These are phyloP conservation scores for Russula griseocarnosa DNA, from an alignment of 768 basidiomycete genomes.

Conservation along the genomic window DNA sequence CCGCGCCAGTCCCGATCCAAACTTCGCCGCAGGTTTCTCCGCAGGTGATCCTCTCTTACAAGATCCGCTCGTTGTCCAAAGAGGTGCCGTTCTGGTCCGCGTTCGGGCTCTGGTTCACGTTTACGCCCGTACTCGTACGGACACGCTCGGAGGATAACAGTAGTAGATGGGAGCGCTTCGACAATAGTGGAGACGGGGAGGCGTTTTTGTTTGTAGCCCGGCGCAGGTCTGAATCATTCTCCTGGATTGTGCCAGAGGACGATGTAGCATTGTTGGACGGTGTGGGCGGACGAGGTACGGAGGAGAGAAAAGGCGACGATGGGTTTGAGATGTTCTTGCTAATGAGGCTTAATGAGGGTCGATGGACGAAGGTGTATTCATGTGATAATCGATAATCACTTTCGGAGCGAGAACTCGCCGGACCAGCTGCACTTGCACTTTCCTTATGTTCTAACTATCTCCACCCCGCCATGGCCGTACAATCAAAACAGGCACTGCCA, in stretches of 20 bases:
- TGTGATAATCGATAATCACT: not conserved
- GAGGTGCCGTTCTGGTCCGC: conserved; percentile 76
- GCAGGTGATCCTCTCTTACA: conserved; percentile 67
- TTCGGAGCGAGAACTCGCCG: not conserved
- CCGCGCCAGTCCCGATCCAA: conserved; percentile 32
- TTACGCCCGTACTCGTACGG: conserved; percentile 48
- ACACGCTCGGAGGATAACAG: conserved; percentile 18
- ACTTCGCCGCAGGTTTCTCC: conserved; percentile 4
- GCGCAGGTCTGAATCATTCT: conserved; percentile 54
- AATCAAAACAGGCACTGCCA: conserved; percentile 45
- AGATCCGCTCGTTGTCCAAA: conserved; percentile 65
- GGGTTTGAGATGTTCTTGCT: conserved; percentile 66
- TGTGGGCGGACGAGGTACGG: conserved; percentile 47
- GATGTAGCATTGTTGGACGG: conserved; percentile 59
- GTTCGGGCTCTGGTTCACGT: conserved; percentile 76
- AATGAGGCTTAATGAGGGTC: conserved; percentile 40
- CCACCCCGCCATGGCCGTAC: conserved; percentile 35
- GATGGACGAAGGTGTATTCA: conserved; percentile 33
- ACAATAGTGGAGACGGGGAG: conserved; percentile 27
- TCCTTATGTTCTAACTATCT: conserved; percentile 3
- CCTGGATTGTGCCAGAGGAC: conserved; percentile 48
- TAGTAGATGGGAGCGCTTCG: conserved; percentile 29
- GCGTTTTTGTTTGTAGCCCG: conserved; percentile 60
- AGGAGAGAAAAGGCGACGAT: conserved; percentile 53
- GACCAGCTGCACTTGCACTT: not conserved